These are phyloP conservation scores for Rosa hybrid DNA, from an alignment of 331 rosid species.

Conservation along the genomic window DNA sequence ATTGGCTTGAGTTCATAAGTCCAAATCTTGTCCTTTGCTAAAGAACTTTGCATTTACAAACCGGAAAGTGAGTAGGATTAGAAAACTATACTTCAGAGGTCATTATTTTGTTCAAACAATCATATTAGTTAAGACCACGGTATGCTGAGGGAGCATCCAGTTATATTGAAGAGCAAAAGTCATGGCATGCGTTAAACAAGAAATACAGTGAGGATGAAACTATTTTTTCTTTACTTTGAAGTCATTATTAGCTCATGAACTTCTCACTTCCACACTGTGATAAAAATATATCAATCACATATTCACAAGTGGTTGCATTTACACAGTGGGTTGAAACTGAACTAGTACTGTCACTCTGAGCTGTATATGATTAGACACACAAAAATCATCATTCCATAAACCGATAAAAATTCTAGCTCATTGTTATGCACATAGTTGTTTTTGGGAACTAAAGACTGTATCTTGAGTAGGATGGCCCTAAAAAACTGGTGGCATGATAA, in stretches of 20 bases:
- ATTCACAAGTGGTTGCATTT: neutral
- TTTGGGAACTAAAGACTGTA: neutral
- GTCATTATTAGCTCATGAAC: neutral
- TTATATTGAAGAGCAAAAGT: neutral
- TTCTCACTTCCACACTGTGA: neutral
- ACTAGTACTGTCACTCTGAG: neutral
- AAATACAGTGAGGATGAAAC: neutral
- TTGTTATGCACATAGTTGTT: neutral
- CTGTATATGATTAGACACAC: neutral
- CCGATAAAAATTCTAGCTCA: neutral
- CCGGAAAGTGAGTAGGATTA: neutral
- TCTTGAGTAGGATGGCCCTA: neutral
- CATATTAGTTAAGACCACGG: neutral
- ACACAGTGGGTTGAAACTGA: neutral
- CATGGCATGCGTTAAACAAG: slow-evolving; percentile 1
- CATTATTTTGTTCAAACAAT: neutral
- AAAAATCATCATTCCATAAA: neutral
- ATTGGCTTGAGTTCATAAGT: neutral
- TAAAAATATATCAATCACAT: neutral
- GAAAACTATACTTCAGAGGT: neutral
- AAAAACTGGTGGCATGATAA: neutral
- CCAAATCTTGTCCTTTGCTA: neutral
- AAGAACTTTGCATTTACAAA: neutral
- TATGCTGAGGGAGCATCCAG: neutral
- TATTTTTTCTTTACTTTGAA: neutral